phyloP scores from a whole-genome alignment of 306 rosid genomes.

The Styphnolobium japonicum region DNA sequence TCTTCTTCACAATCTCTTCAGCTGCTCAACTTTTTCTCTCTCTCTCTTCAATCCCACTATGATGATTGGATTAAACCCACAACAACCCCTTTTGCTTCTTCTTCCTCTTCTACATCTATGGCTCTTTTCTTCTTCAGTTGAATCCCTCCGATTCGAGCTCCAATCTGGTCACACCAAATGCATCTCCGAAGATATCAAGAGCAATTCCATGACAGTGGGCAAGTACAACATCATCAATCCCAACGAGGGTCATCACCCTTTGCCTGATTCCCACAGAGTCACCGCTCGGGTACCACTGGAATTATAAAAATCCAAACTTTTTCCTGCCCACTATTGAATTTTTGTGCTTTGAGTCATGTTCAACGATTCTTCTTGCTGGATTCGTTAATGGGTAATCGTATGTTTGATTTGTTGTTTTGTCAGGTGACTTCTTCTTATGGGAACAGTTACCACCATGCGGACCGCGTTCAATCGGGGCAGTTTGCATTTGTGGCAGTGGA shows the following conservation, averaged over 20 bases:
- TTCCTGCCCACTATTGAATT: background rate
- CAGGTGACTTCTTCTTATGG: conserved; percentile 86
- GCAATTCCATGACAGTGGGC: conserved; percentile 86
- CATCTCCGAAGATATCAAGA: conserved; percentile 83
- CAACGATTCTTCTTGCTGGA: background rate
- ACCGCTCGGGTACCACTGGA: conserved; percentile 64
- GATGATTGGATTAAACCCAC: conserved; percentile 12
- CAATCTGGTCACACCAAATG: conserved; percentile 86
- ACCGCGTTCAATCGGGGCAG: conserved; percentile 65
- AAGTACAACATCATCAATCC: conserved; percentile 70
- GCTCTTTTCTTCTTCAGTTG: conserved; percentile 42
- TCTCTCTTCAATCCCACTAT: background rate
- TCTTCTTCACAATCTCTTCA: background rate
- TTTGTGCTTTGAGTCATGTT: conserved; percentile 6
- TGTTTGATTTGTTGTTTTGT: background rate
- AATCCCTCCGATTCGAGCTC: conserved; percentile 84
- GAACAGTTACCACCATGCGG: conserved; percentile 68
- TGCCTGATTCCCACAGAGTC: conserved; percentile 71
- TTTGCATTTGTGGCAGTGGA: conserved; percentile 71
- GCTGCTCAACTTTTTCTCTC: background rate
- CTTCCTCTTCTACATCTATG: conserved; percentile 34
- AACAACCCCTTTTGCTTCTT: conserved; percentile 22
- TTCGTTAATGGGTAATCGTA: background rate
- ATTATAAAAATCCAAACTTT: conserved; percentile 4
- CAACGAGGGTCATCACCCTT: conserved; percentile 59